Evolutionary conservation across 2,329 filamentous ascomycete species (phyloP), one percentile per base, ranked within the genome.

Genomic region (Mariannaea sp.): DNA sequence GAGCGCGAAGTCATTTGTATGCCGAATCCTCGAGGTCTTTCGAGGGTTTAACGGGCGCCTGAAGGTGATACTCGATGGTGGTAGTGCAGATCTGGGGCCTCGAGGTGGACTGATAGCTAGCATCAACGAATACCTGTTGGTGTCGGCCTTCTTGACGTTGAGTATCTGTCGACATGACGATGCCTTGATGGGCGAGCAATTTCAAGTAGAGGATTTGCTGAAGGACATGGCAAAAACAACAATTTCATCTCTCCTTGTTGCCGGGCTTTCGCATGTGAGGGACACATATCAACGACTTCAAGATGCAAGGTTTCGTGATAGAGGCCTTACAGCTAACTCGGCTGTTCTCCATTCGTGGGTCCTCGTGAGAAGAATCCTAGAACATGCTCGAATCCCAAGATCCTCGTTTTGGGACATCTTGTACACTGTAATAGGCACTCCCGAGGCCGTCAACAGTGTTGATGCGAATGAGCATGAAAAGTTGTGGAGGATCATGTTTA

Each of bases 321-420:
- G 72, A 40, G 84, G 83, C 1, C 76, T 87, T 27, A 75, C 74
- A 22, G 67, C 73, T 13, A 76, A 81, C 26, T 67, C 74, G n/a
- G 66, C 71, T 12, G 57, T 67, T 2, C 61, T 80, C 7, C 77
- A 83, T 50, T 78, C 79, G 8, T 89, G 85, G 86, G 77, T 85
- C 2, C 71, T 82, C 17, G 56, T 83, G 4, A 82, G 86, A 62
- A 79, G 80, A 41, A 70, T 79, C 1, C 65, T 87, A 4, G 77
- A 80, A 22, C 70, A 74, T 27, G 76, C 78, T 10, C 69, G 68
- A 7, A 80, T 85, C 35, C 77, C 78, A 2, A 74, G 77, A 44
- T 71, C 74, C 17, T 78, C 78, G 1, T 88, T 88, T 60, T 88
- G 85, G 85, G 82, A 86, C 49, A 58, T 86, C 26, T 65, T 77